A percentile compares a stretch with the other conserved stretches of the same genome.
phyloP scores from a whole-genome alignment of 768 basidiomycete genomes.

The Agaricus blazei region DNA sequence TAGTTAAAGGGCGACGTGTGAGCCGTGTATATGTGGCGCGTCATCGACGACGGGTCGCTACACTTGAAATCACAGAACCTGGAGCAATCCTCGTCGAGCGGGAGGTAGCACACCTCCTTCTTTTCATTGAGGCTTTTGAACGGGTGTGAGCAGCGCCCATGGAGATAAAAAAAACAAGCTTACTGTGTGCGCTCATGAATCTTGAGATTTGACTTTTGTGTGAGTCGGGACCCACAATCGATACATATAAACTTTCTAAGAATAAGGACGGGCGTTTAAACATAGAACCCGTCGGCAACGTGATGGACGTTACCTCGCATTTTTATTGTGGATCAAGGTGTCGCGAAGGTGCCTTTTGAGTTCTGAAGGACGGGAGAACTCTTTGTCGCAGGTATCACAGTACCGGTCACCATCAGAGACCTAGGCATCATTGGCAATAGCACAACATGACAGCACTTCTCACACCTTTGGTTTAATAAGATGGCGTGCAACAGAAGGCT shows the following conservation, averaged over 20 bases:
- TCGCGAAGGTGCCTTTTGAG: not conserved
- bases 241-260: not conserved
- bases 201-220: not conserved
- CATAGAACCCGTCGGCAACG: not conserved
- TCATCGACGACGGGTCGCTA: not conserved
- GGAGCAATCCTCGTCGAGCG: not conserved
- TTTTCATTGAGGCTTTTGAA: not conserved
- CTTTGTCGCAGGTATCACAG: slow-evolving; percentile 3
- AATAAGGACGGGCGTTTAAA: not conserved
- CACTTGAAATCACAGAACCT: not conserved
- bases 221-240: not conserved
- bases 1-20: not conserved
- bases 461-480: not conserved
- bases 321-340: not conserved
- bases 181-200: slow-evolving; percentile 1
- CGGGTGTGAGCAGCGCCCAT: not conserved
- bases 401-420: not conserved
- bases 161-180: not conserved
- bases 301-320: not conserved
- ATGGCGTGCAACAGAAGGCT: not conserved
- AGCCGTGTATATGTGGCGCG: not conserved
- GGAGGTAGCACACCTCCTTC: not conserved
- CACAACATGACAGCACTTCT: not conserved
- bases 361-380: not conserved
- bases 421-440: not conserved